Evolutionary conservation across 768 basidiomycete species (phyloP).

Genomic region (Leccinum imitatum): DNA sequence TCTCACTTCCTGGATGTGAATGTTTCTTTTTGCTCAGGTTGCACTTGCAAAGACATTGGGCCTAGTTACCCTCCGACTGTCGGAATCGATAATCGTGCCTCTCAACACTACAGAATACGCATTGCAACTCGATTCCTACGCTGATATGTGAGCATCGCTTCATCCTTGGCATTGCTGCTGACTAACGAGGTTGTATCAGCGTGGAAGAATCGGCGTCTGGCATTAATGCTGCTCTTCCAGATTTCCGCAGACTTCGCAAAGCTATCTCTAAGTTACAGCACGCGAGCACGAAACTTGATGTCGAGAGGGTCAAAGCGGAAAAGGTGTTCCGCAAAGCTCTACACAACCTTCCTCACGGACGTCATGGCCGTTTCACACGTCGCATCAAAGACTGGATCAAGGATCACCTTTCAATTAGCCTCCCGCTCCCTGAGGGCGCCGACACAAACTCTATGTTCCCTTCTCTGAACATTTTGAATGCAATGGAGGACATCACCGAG

Average conservation of each 20-base stretch:
- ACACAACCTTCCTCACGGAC: constrained; percentile 21
- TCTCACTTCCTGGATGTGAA: neutral
- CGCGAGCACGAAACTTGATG: constrained; percentile 55
- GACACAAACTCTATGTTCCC: constrained; percentile 3
- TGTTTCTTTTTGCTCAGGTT: constrained; percentile 37
- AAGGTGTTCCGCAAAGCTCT: constrained; percentile 48
- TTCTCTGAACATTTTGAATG: constrained; percentile 2
- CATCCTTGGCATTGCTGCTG: constrained; percentile 25
- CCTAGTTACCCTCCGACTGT: constrained; percentile 54
- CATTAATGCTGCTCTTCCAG: constrained; percentile 17
- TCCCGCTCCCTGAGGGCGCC: neutral
- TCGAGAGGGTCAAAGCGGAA: constrained; percentile 58
- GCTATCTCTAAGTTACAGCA: constrained; percentile 47
- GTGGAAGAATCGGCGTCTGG: constrained; percentile 47
- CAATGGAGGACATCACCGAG: constrained; percentile 1
- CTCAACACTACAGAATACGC: constrained; percentile 78
- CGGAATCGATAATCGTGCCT: constrained; percentile 62
- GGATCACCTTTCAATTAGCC: constrained; percentile 10
- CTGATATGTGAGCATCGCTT: constrained; percentile 49
- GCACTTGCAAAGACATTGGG: constrained; percentile 67
- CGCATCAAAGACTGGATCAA: constrained; percentile 30
- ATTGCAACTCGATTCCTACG: constrained; percentile 57
- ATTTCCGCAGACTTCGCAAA: constrained; percentile 44
- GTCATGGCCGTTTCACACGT: neutral
- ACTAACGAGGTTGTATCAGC: constrained; percentile 33